Evolutionary conservation across 176 grass and related monocot genomes (phyloP).

Genomic region (Triticum urartu): DNA sequence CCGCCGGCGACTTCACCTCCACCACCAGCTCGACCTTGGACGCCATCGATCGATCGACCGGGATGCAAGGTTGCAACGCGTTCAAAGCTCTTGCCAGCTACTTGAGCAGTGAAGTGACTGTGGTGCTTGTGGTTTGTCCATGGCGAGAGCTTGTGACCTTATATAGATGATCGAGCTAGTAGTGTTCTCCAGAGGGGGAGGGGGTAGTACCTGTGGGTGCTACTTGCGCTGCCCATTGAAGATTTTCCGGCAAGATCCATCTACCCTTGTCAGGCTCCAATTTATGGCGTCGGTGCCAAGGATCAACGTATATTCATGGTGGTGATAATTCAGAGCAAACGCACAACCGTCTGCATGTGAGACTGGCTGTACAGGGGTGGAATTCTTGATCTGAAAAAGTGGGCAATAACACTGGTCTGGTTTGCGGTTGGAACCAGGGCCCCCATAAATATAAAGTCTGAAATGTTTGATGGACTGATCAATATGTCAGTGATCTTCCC

Average conservation of each 20-base stretch:
- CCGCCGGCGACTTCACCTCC: conserved; percentile 68
- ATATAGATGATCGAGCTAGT: conserved; percentile 9
- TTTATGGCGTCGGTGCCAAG: conserved; percentile 47
- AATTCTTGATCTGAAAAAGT: not conserved
- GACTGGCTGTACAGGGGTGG: not conserved
- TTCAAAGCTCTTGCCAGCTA: not conserved
- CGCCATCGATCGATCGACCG: conserved; percentile 44
- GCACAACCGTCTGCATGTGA: not conserved
- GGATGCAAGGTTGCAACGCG: not conserved
- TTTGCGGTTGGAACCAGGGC: conserved; percentile 4
- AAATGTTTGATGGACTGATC: not conserved
- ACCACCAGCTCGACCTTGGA: conserved; percentile 62
- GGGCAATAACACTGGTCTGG: not conserved
- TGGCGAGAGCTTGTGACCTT: not conserved
- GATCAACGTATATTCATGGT: not conserved
- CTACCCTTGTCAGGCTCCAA: conserved; percentile 31
- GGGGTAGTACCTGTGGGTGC: not conserved
- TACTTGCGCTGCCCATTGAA: conserved; percentile 44
- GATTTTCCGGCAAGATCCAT: conserved; percentile 33
- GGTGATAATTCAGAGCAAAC: not conserved
- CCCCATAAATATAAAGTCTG: not conserved
- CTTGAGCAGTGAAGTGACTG: not conserved
- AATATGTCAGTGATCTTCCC: not conserved
- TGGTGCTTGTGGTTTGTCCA: conserved; percentile 15
- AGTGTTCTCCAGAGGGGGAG: not conserved